Base-by-base conservation (phyloP, 164 flowering plant species). In the Berberis vulgaris region DNA sequence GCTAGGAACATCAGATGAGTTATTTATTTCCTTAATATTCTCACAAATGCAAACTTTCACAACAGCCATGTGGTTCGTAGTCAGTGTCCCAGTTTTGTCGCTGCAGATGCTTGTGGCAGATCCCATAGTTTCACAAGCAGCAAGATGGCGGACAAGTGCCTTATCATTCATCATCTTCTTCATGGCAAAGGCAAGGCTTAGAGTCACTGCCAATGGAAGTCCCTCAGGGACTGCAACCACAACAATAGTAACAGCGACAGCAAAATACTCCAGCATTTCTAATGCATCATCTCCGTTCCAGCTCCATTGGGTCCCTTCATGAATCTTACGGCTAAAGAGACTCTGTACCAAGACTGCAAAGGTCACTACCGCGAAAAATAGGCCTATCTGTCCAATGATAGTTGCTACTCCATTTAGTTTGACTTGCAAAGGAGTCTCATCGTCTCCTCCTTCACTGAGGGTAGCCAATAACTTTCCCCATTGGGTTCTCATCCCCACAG, bases 381-480 rank as follows among this genome's bases (percentile, higher is more conserved):
- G 77, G 39, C 98, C 98, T 49, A 92, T 85, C 76, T 92, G 89
- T 2, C 98, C 98, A 41, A 89, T 92, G 47, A 92, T 75, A 26
- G 98, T 88, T 38, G 98, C 97, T 40, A 88, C 98, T 43, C 97
- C 98, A 78, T 92, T 92, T 47, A 87, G 81, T 65, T 92, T 92
- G n/a, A 92, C 98, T 74, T 92, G 98, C 72, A 92, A 79, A 1
- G 98, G 97, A 10, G 97, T 93, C 75, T 93, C 98, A 76, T 90
- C 96, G 76, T 89, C 96, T 61, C 98, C 98, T 58, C 96, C 98
- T 78, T 93, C 98, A 76, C 88, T 86, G 50, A 93, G 87, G 54
- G 98, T 90, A 54, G 97, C 98, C 91, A 93, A 82, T 76, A 94
- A 73, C 72, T 94, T 94, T 26, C 98, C 98, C 98, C 98, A 94